These are phyloP conservation scores for Botrytis byssoidea DNA, from an alignment of 2,329 filamentous ascomycete genomes.

Conservation along the genomic window DNA sequence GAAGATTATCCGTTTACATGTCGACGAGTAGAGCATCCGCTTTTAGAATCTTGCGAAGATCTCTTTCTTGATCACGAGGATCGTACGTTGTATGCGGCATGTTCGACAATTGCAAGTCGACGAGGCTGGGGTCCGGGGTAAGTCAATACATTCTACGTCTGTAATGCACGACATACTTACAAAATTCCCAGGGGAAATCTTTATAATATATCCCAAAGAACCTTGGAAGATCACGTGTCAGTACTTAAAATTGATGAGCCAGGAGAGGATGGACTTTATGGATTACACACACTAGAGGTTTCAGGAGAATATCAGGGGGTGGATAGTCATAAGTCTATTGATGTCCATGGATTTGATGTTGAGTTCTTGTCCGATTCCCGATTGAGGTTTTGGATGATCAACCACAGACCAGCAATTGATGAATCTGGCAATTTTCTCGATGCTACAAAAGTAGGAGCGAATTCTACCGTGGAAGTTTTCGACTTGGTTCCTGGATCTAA, in stretches of 20 bases:
- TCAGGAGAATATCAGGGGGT: conserved; percentile 30
- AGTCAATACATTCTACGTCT: background rate
- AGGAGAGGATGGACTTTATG: conserved; percentile 28
- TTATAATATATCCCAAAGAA: background rate
- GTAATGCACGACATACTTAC: background rate
- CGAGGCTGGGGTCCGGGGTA: conserved; percentile 1
- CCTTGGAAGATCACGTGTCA: conserved; percentile 1
- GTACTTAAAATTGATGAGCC: conserved; percentile 31
- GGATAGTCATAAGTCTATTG: conserved; percentile 33
- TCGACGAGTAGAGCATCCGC: conserved; percentile 29
- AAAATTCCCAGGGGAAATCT: background rate
- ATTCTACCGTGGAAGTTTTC: conserved; percentile 42
- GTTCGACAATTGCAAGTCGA: conserved; percentile 22
- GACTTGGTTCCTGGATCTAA: conserved; percentile 32
- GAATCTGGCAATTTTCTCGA: conserved; percentile 38
- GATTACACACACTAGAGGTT: conserved; percentile 27
- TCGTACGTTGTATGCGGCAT: conserved; percentile 34
- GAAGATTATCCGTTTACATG: conserved; percentile 38
- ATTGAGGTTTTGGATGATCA: conserved; percentile 40
- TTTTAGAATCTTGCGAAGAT: conserved; percentile 35
- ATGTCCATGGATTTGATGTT: conserved; percentile 41
- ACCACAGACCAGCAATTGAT: conserved; percentile 39
- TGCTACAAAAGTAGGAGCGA: conserved; percentile 37
- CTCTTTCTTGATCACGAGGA: conserved; percentile 36
- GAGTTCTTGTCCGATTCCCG: conserved; percentile 28